Percentiles rank a stretch among this genome's conserved stretches.
phyloP scores from a whole-genome alignment of 192 early-diverging fungal species.

The Backusella westeae region DNA sequence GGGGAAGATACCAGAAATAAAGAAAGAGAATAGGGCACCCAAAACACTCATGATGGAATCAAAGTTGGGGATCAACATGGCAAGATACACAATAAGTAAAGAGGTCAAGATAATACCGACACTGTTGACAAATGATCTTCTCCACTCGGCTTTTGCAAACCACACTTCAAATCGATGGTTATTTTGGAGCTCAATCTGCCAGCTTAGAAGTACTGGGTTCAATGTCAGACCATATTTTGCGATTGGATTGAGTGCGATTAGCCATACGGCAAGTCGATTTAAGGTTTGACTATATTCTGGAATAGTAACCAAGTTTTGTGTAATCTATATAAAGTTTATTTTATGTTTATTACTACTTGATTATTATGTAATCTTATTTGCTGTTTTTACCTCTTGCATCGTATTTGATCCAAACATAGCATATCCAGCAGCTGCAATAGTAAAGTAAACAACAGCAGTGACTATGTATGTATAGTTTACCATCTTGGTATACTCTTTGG shows the following conservation, averaged over 20 bases:
- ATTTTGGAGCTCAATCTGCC: conserved; percentile 36
- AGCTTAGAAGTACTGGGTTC: conserved; percentile 56
- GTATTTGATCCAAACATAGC: conserved; percentile 66
- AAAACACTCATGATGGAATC: conserved; percentile 31
- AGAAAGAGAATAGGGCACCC: conserved; percentile 37
- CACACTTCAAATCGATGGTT: conserved; percentile 18
- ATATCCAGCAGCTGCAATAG: conserved; percentile 57
- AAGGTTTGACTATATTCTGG: conserved; percentile 52
- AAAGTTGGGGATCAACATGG: conserved; percentile 29
- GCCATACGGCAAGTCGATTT: conserved; percentile 56
- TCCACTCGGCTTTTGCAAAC: conserved; percentile 6
- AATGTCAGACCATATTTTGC: conserved; percentile 72
- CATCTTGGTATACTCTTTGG: conserved; percentile 42
- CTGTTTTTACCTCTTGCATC: conserved; percentile 51
- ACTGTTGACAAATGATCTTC: conserved; percentile 14
- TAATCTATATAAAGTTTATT: conserved; percentile 48
- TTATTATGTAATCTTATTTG: neutral
- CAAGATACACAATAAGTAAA: conserved; percentile 19
- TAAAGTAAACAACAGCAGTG: conserved; percentile 50
- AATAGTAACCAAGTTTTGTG: conserved; percentile 62
- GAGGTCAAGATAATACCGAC: conserved; percentile 23
- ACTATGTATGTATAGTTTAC: conserved; percentile 59
- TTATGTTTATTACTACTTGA: neutral
- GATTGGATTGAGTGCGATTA: conserved; percentile 70
- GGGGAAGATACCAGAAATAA: conserved; percentile 38